These are phyloP conservation scores for Amanita pallidorosea DNA, from an alignment of 768 basidiomycete genomes.

Conservation along the genomic window DNA sequence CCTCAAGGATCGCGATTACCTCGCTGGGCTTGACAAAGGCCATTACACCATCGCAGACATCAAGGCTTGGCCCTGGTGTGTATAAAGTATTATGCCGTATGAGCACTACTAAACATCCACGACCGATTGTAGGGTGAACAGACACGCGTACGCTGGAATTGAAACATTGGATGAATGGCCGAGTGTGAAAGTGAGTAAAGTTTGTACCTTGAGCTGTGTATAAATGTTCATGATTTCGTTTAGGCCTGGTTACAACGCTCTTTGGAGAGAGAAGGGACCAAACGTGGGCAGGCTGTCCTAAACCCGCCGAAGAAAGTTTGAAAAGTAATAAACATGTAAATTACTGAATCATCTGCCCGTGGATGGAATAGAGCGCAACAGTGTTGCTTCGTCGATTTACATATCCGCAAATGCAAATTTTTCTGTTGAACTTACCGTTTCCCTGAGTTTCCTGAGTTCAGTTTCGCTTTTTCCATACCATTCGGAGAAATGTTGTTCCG, in stretches of 20 bases:
- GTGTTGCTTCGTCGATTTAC: no score
- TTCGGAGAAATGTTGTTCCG: no score
- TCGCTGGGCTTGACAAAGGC: conserved; percentile 63
- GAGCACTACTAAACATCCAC: background rate
- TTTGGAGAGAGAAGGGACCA: background rate
- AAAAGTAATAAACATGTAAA: background rate
- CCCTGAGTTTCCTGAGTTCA: no score
- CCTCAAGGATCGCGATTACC: conserved; percentile 63
- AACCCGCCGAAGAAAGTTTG: background rate
- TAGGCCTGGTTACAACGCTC: background rate
- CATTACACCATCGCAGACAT: conserved; percentile 65
- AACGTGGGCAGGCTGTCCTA: background rate
- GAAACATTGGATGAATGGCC: conserved; percentile 56
- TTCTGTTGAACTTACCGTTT: no score
- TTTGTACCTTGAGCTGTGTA: background rate
- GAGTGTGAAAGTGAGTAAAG: conserved; percentile 27
- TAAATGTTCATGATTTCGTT: background rate
- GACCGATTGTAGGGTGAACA: background rate
- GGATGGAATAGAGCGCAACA: no score
- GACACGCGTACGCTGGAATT: conserved; percentile 36
- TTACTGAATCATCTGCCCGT: background rate
- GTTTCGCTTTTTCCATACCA: no score
- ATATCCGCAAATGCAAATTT: no score
- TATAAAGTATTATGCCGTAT: background rate
- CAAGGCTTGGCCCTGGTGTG: conserved; percentile 46